Evolutionary conservation across 352 stramenopile species (phyloP).

Genomic region (Pythium rhizo-oryzae): DNA sequence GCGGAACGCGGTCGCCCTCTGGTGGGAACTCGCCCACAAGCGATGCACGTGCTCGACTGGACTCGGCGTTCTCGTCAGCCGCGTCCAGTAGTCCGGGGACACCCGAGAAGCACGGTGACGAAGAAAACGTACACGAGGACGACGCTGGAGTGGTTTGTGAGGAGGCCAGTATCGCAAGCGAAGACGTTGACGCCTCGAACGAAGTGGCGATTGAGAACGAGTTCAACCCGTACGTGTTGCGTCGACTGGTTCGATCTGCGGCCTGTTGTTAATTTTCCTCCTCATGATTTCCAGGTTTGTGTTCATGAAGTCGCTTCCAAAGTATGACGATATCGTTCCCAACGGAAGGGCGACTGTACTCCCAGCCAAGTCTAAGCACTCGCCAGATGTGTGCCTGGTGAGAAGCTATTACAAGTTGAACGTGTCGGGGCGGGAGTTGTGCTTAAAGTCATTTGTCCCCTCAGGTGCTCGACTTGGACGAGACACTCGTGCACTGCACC

Average conservation of each 20-base stretch:
- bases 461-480: conserved; percentile 97
- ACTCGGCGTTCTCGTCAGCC: conserved; percentile 32
- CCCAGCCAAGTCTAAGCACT: conserved; percentile 49
- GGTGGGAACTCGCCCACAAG: conserved; percentile 32
- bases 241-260: not conserved
- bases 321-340: conserved; percentile 73
- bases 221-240: conserved; percentile 74
- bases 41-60: conserved; percentile 34
- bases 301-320: conserved; percentile 87
- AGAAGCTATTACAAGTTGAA: not conserved
- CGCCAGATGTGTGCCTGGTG: conserved; percentile 78
- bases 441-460: not conserved
- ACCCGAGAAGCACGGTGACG: conserved; percentile 29
- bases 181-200: conserved; percentile 41
- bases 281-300: conserved; percentile 55
- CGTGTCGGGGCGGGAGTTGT: not conserved
- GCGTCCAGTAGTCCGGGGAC: conserved; percentile 1
- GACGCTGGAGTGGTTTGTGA: not conserved
- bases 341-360: conserved; percentile 55
- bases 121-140: conserved; percentile 5
- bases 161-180: conserved; percentile 26
- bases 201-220: conserved; percentile 53
- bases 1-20: conserved; percentile 33
- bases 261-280: not conserved
- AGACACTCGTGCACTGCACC: conserved; percentile 99